Percentiles rank a stretch among this genome's conserved stretches.
phyloP scores from a whole-genome alignment of 2,329 filamentous ascomycete species.

The Exophiala dermatitidis region DNA sequence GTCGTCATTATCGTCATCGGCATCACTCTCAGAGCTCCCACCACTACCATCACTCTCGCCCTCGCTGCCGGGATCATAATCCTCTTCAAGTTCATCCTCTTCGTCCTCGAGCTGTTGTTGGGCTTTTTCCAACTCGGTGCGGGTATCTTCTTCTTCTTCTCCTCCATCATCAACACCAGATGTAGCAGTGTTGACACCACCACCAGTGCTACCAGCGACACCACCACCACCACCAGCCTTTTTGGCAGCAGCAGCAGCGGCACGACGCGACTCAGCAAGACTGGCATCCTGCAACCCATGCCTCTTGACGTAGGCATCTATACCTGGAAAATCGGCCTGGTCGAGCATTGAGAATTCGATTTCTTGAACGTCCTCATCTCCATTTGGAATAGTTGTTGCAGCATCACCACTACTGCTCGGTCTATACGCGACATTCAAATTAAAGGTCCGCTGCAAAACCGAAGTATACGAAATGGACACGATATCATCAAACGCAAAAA shows the following conservation, averaged over 20 bases:
- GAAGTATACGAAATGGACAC: conserved; percentile 57
- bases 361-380: conserved; percentile 43
- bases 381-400: neutral
- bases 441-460: conserved; percentile 59
- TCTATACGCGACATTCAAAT: conserved; percentile 49
- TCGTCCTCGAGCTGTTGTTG: conserved; percentile 44
- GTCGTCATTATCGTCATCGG: conserved; percentile 36
- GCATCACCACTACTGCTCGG: conserved; percentile 4
- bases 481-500: conserved; percentile 54
- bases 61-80: conserved; percentile 46
- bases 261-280: conserved; percentile 51
- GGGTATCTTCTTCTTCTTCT: conserved; percentile 39
- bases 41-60: conserved; percentile 44
- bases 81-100: conserved; percentile 44
- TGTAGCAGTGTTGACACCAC: neutral
- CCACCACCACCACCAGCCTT: neutral
- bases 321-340: conserved; percentile 55
- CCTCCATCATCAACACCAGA: conserved; percentile 22
- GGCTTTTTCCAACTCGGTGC: conserved; percentile 53
- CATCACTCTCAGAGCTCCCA: conserved; percentile 41
- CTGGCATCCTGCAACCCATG: conserved; percentile 57
- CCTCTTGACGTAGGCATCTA: conserved; percentile 55
- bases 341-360: conserved; percentile 61
- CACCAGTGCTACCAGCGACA: neutral
- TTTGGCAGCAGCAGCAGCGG: conserved; percentile 8